Base-by-base conservation (phyloP, 805 yeast species). In the Lipomyces yamadae region DNA sequence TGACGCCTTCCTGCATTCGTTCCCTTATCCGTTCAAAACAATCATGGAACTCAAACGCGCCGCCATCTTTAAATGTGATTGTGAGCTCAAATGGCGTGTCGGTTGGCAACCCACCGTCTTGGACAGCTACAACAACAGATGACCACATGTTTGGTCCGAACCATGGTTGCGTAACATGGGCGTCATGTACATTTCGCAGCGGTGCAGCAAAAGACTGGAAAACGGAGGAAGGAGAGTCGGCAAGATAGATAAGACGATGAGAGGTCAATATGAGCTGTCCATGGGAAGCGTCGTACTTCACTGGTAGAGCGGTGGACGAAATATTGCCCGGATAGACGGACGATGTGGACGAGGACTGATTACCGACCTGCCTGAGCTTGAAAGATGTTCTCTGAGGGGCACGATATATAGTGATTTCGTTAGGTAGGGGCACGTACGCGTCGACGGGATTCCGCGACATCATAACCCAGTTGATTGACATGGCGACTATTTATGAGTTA, bases 401-500 rank as follows among this genome's bases (percentile, higher is more conserved):
- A 56, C 56, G 48, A 55, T 48, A 63, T 34, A 68, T 33, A 35
- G 67, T 58, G 29, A 60, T 18, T 61, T 68, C 71, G 57, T 61
- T 61, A 13, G 69, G 69, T 15, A 72, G 68, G 3, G 72, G 70
- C 8, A 73, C 67, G 61, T 66, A 73, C 34, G 65, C 69, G 30
- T 48, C 54, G 7, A 32, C 48, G n/a, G 66, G 62, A 42, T 52
- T 58, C 32, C 50, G 63, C 29, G 66, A 24, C 45, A 70, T 70
- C 73, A 73, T 71, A 18, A 71, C 74, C 75, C 75, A 72, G 66
- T 72, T 73, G 52, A 72, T 52, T 15, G 75, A 68, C 75, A 72
- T 72, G 8, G 30, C n/a, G 55, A 52, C 11, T 52, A 32, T 52
- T 24, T 29, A 29, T 52, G 55, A 18, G 55, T 52, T 18, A 13